Evolutionary conservation across 345 rosid genomes (phyloP).

Genomic region (Hibiscus tridactylites): DNA sequence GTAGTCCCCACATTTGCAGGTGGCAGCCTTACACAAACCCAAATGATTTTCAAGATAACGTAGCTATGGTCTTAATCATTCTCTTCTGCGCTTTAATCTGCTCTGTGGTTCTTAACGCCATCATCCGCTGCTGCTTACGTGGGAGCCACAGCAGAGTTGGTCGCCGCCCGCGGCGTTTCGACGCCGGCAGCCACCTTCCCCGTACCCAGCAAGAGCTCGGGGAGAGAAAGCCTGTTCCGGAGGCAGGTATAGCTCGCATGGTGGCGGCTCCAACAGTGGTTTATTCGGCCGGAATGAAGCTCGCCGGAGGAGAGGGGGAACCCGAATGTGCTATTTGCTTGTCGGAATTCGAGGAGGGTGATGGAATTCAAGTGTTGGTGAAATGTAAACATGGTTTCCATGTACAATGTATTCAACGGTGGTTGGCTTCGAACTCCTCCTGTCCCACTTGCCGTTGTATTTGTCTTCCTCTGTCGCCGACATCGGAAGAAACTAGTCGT

Average conservation of each 20-base stretch:
- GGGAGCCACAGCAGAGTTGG: not conserved
- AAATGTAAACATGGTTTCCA: slow-evolving; percentile 76
- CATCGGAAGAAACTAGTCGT: not conserved
- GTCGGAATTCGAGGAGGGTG: slow-evolving; percentile 56
- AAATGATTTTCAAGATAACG: slow-evolving; percentile 43
- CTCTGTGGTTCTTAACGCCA: slow-evolving; percentile 46
- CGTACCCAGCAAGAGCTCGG: slow-evolving; percentile 9
- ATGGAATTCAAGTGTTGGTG: slow-evolving; percentile 44
- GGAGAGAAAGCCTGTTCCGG: slow-evolving; percentile 25
- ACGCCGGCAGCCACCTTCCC: not conserved
- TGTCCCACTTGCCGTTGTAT: slow-evolving; percentile 74
- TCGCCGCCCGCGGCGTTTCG: not conserved
- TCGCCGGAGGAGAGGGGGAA: slow-evolving; percentile 38
- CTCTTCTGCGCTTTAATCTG: slow-evolving; percentile 57
- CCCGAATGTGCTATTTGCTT: slow-evolving; percentile 67
- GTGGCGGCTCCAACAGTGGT: slow-evolving; percentile 28
- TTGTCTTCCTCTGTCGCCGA: slow-evolving; percentile 19
- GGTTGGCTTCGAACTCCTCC: slow-evolving; percentile 55
- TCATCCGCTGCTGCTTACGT: slow-evolving; percentile 60
- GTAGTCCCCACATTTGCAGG: slow-evolving; percentile 27
- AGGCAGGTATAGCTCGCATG: slow-evolving; percentile 8
- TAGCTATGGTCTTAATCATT: slow-evolving; percentile 35
- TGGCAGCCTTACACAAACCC: slow-evolving; percentile 41
- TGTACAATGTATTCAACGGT: slow-evolving; percentile 53
- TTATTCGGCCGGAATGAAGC: slow-evolving; percentile 37